phyloP scores from a whole-genome alignment of 148 eudicot species.

The Nepenthes mirabilis region DNA sequence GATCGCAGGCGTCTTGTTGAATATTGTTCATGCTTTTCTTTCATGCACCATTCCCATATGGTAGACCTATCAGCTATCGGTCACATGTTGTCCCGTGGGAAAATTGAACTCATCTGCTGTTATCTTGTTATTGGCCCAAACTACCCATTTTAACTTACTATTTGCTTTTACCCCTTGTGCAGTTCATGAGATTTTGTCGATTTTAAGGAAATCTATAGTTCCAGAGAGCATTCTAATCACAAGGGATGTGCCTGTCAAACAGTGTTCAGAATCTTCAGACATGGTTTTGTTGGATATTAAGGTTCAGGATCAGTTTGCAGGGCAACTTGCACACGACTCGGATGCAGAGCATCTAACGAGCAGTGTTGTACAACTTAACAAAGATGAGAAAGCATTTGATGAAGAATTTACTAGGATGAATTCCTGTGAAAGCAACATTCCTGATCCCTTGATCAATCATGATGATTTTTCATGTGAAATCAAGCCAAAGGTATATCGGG shows the following conservation, averaged over 20 bases:
- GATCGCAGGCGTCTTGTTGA: no score
- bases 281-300: slow-evolving; percentile 9
- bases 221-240: slow-evolving; percentile 10
- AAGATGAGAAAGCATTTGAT: slow-evolving; percentile 6
- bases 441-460: slow-evolving; percentile 6
- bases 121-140: not conserved
- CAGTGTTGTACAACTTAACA: slow-evolving; percentile 9
- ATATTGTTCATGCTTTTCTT: no score
- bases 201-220: slow-evolving; percentile 40
- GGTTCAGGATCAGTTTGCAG: slow-evolving; percentile 16
- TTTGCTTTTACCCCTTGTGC: slow-evolving; percentile 10
- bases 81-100: no score
- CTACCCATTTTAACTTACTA: not conserved
- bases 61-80: no score
- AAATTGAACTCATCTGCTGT: no score
- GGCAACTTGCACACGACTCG: slow-evolving; percentile 13
- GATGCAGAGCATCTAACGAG: slow-evolving; percentile 7
- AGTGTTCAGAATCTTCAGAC: slow-evolving; percentile 20
- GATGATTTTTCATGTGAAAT: slow-evolving; percentile 8
- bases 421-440: slow-evolving; percentile 4
- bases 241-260: slow-evolving; percentile 17
- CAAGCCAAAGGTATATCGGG: slow-evolving; percentile 6
- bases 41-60: no score
- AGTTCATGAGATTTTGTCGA: slow-evolving; percentile 59
- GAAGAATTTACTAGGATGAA: slow-evolving; percentile 9